Evolutionary conservation across 202 grass and related monocot species (phyloP).

Genomic region (Carex sylvatica): DNA sequence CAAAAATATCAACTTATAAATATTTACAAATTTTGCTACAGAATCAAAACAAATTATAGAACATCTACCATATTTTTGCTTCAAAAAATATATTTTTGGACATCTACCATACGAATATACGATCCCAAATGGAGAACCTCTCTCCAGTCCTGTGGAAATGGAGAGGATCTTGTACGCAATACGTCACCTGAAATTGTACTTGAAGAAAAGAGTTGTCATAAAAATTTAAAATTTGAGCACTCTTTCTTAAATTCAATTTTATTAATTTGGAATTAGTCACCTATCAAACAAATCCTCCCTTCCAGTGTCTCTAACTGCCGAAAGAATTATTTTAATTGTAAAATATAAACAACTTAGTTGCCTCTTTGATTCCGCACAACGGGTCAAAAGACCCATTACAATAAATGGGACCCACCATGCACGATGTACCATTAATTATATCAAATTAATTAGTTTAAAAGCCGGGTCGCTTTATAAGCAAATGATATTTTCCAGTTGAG

Average conservation of each 20-base stretch:
- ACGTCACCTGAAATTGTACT: conserved; percentile 14
- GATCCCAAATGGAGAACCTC: not conserved
- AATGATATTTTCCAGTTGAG: too few species aligned
- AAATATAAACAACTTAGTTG: not conserved
- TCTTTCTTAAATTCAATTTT: not conserved
- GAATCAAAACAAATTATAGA: too few species aligned
- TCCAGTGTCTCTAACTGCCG: conserved; percentile 19
- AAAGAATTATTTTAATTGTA: conserved; percentile 4
- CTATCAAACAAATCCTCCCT: conserved; percentile 20
- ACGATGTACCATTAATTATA: not conserved
- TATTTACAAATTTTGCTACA: too few species aligned
- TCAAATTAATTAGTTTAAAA: conserved; percentile 11
- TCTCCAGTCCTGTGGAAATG: not conserved
- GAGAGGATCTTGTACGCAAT: not conserved
- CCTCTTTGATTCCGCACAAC: conserved; percentile 13
- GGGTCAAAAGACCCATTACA: not conserved
- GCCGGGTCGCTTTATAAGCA: not conserved
- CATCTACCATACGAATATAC: not conserved
- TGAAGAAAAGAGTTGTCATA: not conserved
- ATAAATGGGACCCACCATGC: not conserved
- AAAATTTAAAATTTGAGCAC: not conserved
- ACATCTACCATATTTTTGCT: too few species aligned
- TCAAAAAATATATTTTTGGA: too few species aligned
- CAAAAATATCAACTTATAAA: too few species aligned
- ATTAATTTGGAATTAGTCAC: conserved; percentile 4